These are phyloP conservation scores for Moesziomyces parantarcticus DNA, from an alignment of 1,284 basidiomycete genomes.

Conservation along the genomic window DNA sequence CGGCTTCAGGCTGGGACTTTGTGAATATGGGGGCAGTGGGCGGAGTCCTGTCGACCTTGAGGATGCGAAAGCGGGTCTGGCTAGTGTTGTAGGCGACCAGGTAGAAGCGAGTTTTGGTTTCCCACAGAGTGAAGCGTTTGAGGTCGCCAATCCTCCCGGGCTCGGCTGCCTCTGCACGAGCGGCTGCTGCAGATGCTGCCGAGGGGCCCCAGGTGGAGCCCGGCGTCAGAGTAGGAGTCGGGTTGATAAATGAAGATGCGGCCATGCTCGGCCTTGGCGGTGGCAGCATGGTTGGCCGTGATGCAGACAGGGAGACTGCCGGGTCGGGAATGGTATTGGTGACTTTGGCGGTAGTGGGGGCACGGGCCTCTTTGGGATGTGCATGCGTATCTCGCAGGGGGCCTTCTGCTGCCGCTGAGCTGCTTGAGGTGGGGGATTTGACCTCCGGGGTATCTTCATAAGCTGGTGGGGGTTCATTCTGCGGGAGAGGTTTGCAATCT, in stretches of 20 bases:
- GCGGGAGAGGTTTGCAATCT: neutral
- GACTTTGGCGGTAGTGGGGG: conserved; percentile 24
- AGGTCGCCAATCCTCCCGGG: conserved; percentile 55
- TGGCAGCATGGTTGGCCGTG: conserved; percentile 41
- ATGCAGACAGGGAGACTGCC: conserved; percentile 35
- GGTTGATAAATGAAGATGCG: conserved; percentile 46
- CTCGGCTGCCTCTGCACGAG: conserved; percentile 44
- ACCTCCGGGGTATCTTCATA: neutral
- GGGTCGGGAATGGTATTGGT: conserved; percentile 47
- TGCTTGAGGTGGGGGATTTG: neutral
- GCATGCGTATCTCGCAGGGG: neutral
- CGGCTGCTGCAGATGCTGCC: conserved; percentile 42
- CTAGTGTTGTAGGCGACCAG: conserved; percentile 63
- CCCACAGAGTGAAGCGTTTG: conserved; percentile 65
- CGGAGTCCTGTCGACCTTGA: conserved; percentile 63
- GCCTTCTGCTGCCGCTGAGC: neutral
- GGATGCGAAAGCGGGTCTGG: conserved; percentile 62
- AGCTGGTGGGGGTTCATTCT: neutral
- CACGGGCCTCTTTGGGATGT: conserved; percentile 29
- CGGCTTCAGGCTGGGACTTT: conserved; percentile 6
- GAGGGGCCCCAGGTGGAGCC: conserved; percentile 47
- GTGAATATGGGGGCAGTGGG: conserved; percentile 29
- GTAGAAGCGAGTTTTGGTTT: conserved; percentile 65
- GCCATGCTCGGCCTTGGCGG: conserved; percentile 40
- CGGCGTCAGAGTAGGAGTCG: conserved; percentile 40